Conservation (phyloP, 148 eudicot species). For the Nyssa sinensis region DNA sequence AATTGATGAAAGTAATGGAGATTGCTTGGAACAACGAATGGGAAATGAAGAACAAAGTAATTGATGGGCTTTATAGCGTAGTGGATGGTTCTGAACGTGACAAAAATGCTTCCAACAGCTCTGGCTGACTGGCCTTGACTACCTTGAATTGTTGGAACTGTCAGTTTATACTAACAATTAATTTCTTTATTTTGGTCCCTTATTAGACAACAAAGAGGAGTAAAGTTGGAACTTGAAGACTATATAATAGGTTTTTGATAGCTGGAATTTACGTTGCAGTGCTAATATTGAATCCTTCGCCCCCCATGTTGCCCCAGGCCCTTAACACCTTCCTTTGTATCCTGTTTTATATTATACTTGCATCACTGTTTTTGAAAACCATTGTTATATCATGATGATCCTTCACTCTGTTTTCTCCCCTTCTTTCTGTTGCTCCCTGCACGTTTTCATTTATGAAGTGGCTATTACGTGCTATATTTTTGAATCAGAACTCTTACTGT, state of each 20-base stretch:
- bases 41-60: background rate
- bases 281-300: background rate
- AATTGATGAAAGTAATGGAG: background rate
- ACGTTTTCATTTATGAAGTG: background rate
- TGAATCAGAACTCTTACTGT: background rate
- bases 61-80: background rate
- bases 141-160: background rate
- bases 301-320: too few species aligned
- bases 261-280: background rate
- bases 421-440: background rate
- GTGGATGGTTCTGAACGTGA: background rate
- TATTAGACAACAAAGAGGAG: background rate
- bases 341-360: background rate
- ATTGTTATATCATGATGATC: background rate
- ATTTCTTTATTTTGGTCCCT: background rate
- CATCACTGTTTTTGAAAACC: too few species aligned
- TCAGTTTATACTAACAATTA: background rate
- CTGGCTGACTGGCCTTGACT: background rate
- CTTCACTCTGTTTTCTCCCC: background rate
- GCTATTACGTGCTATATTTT: background rate
- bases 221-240: background rate
- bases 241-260: background rate
- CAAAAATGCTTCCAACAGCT: slow-evolving; percentile 1
- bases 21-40: background rate
- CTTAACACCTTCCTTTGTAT: background rate